These are phyloP conservation scores for Blumeria graminis DNA, from an alignment of 2,329 filamentous ascomycete genomes.

Conservation along the genomic window DNA sequence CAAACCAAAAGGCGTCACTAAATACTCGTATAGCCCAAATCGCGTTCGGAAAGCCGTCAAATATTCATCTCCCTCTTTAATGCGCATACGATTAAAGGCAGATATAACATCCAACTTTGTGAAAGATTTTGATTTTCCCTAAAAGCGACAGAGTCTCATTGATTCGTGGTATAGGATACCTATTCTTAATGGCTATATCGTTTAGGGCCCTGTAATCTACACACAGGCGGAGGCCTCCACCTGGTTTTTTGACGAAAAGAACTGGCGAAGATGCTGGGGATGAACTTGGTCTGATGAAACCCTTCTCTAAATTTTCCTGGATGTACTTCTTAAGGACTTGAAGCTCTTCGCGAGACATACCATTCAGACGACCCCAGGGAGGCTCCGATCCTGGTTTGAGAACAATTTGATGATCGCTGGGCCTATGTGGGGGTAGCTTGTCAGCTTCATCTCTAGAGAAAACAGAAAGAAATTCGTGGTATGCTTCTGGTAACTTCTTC, in stretches of 20 bases:
- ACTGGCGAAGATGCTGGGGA: neutral
- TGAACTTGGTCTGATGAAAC: neutral
- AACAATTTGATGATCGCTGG: neutral
- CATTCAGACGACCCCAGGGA: neutral
- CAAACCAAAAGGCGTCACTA: conserved; percentile 11
- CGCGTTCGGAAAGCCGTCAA: neutral
- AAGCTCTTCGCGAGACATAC: neutral
- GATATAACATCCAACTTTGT: neutral
- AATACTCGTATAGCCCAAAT: neutral
- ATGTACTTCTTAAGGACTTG: neutral
- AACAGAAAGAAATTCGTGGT: neutral
- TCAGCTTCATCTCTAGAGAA: neutral
- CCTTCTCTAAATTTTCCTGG: neutral
- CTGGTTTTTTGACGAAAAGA: neutral
- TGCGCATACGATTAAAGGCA: neutral
- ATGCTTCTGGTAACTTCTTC: neutral
- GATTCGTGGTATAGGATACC: neutral
- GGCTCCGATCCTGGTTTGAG: neutral
- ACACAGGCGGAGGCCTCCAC: neutral
- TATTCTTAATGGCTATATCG: neutral
- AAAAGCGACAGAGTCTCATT: neutral
- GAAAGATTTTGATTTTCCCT: neutral
- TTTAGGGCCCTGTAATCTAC: neutral
- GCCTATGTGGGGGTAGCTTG: neutral
- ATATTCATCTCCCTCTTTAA: neutral